Evolutionary conservation across 257 asterid genomes (phyloP).

Genomic region (Leonotis leonurus): DNA sequence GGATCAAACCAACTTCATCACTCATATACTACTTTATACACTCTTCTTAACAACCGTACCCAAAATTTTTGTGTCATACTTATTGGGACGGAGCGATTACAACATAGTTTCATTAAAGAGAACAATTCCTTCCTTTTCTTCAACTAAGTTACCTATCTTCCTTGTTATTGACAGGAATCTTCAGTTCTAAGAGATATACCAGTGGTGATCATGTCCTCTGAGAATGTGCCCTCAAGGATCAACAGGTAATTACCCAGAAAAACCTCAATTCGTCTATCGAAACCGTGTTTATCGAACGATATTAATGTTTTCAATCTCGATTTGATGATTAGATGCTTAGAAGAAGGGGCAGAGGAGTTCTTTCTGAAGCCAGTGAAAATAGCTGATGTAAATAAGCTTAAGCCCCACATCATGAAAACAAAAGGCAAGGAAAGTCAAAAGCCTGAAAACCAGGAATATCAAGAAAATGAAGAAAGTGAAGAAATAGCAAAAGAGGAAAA

Average conservation of each 20-base stretch:
- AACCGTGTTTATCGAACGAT: no score
- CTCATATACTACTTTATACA: no score
- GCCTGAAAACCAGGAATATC: conserved; percentile 24
- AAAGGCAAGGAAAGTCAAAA: conserved; percentile 31
- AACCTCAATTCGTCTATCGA: no score
- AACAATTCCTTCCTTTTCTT: no score
- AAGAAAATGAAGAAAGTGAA: conserved; percentile 14
- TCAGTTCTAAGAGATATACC: conserved; percentile 74
- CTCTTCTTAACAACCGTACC: no score
- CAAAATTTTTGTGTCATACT: no score
- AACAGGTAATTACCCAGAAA: conserved; percentile 72
- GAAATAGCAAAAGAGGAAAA: background rate
- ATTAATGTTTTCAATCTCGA: no score
- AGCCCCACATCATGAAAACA: conserved; percentile 69
- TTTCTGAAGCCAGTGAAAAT: conserved; percentile 83
- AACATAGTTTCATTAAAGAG: no score
- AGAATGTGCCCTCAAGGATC: conserved; percentile 94
- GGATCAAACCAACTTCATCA: no score
- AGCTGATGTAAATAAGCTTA: conserved; percentile 78
- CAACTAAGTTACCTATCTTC: background rate
- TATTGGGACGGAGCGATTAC: no score
- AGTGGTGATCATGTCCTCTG: conserved; percentile 98
- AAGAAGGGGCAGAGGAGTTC: conserved; percentile 94
- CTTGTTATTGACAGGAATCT: conserved; percentile 59
- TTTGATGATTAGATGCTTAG: conserved; percentile 55